Evolutionary conservation across 139 green algal genomes (phyloP).

Genomic region (Chlamydomonas incerta): DNA sequence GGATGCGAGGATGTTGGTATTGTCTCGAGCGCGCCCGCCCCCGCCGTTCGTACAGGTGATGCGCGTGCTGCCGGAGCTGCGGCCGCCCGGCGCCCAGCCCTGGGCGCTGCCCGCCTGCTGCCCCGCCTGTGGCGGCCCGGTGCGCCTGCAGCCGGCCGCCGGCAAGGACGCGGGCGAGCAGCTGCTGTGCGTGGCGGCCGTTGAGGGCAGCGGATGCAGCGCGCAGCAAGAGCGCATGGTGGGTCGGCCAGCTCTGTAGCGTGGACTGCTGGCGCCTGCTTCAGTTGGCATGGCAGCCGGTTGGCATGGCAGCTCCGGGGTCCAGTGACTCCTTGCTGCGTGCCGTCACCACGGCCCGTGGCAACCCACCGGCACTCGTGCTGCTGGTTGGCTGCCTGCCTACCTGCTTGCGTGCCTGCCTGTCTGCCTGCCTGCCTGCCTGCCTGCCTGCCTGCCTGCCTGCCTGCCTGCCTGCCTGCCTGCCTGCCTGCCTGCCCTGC

Average conservation of each 20-base stretch:
- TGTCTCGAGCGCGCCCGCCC: not conserved
- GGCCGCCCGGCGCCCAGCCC: not conserved
- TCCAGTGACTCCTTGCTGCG: too few species aligned
- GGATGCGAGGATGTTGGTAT: too few species aligned
- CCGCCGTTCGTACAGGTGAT: not conserved
- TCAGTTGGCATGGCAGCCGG: too few species aligned
- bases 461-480: too few species aligned
- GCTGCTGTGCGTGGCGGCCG: constrained; percentile 49
- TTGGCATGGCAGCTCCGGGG: too few species aligned
- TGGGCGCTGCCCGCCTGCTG: constrained; percentile 42
- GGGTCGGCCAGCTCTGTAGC: too few species aligned
- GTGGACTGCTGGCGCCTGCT: too few species aligned
- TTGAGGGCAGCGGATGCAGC: constrained; percentile 10
- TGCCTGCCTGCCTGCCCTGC: too few species aligned
- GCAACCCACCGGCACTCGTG: not conserved
- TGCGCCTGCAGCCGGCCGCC: constrained; percentile 21
- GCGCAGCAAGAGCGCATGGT: constrained; percentile 9
- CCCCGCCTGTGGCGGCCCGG: constrained; percentile 44
- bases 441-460: too few species aligned
- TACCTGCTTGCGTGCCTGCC: too few species aligned
- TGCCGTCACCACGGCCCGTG: not conserved
- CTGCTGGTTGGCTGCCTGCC: too few species aligned
- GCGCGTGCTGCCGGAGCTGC: constrained; percentile 38
- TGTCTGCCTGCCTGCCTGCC: too few species aligned
- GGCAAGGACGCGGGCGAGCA: not conserved